These are phyloP conservation scores for Hirsutella rhossiliensis DNA, from an alignment of 2,329 filamentous ascomycete species.

Conservation along the genomic window DNA sequence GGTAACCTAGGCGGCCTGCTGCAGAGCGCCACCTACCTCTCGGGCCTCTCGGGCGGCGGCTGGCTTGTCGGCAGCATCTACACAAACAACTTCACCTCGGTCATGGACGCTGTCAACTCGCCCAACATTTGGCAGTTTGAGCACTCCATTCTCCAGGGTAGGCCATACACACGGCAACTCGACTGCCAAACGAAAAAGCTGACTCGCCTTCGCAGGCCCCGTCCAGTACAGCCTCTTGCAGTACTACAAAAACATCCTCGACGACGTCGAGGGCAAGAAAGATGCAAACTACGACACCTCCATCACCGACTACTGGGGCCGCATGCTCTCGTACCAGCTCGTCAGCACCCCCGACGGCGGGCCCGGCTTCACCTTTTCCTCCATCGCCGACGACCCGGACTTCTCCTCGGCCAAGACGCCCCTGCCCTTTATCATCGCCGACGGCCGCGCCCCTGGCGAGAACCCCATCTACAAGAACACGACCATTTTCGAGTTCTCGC, in stretches of 20 bases:
- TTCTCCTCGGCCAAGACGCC: slow-evolving; percentile 31
- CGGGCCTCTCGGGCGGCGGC: slow-evolving; percentile 69
- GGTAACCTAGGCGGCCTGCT: slow-evolving; percentile 72
- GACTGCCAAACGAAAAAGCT: not conserved
- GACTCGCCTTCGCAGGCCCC: slow-evolving; percentile 14
- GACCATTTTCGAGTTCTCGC: slow-evolving; percentile 52
- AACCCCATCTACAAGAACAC: slow-evolving; percentile 38
- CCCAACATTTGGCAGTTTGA: slow-evolving; percentile 27
- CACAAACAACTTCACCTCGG: slow-evolving; percentile 71
- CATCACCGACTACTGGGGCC: slow-evolving; percentile 83
- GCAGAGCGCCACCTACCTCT: slow-evolving; percentile 69
- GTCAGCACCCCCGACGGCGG: slow-evolving; percentile 67
- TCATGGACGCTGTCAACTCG: slow-evolving; percentile 23
- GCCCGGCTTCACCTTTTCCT: slow-evolving; percentile 70
- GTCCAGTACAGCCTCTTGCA: slow-evolving; percentile 22
- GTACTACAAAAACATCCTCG: slow-evolving; percentile 25
- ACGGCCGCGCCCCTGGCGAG: slow-evolving; percentile 31
- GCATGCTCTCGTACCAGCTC: slow-evolving; percentile 76
- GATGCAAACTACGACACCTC: slow-evolving; percentile 39
- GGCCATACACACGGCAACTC: not conserved
- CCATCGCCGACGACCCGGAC: slow-evolving; percentile 33
- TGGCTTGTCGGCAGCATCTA: slow-evolving; percentile 80
- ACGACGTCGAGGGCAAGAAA: slow-evolving; percentile 23
- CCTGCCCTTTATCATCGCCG: slow-evolving; percentile 19
- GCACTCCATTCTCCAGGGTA: slow-evolving; percentile 27